These are phyloP conservation scores for Maudiozyma serrabonitensis DNA, from an alignment of 805 yeast species.

Conservation along the genomic window DNA sequence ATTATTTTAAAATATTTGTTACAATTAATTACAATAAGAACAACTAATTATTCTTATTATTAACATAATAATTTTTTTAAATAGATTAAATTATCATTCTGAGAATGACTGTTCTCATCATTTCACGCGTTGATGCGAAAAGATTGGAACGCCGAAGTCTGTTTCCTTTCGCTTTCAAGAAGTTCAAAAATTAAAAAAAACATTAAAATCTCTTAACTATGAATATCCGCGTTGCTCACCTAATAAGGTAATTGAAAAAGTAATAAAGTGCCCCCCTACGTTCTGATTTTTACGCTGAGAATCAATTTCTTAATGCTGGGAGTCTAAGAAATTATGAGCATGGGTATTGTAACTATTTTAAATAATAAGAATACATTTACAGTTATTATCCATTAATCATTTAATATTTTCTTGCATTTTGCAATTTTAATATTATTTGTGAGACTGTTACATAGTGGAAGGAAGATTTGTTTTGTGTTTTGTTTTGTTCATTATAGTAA, in stretches of 20 bases:
- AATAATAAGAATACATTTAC: no score
- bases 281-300: conserved; percentile 7
- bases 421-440: no score
- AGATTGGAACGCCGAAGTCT: conserved; percentile 19
- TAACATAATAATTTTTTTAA: no score
- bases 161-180: conserved; percentile 15
- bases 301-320: background rate
- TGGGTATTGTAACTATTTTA: no score
- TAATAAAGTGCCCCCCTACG: background rate
- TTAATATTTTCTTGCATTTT: no score
- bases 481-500: no score
- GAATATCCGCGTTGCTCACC: conserved; percentile 17
- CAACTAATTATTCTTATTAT: no score
- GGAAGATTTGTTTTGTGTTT: no score
- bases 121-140: conserved; percentile 22
- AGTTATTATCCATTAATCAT: no score
- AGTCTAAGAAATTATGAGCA: background rate
- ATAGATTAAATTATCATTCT: background rate
- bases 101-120: conserved; percentile 1
- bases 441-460: no score
- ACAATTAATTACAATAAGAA: no score
- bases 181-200: conserved; percentile 12
- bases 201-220: conserved; percentile 14
- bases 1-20: no score
- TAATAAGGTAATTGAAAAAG: conserved; percentile 11